A percentile compares a stretch with the other conserved stretches of the same genome.
phyloP scores from a whole-genome alignment of 306 rosid species.

The Gastrolobium bilobum region DNA sequence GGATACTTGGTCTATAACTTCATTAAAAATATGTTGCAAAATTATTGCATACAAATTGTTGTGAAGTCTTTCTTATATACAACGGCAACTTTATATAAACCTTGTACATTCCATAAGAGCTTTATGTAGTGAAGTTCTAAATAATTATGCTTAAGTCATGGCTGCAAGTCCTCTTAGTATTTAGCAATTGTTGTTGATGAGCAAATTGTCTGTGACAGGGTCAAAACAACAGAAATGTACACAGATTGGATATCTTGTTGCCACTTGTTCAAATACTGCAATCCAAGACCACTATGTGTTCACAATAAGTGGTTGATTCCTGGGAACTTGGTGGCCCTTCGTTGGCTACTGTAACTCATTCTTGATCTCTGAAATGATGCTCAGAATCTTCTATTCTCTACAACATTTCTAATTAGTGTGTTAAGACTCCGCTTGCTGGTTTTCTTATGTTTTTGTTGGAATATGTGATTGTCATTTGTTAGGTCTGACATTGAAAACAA shows the following conservation, averaged over 20 bases:
- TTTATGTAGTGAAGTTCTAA: neutral
- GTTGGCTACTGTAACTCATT: conserved; percentile 47
- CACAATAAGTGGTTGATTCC: conserved; percentile 47
- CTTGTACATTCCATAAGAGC: neutral
- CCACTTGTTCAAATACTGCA: conserved; percentile 93
- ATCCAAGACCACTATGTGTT: conserved; percentile 62
- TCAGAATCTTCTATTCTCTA: conserved; percentile 24
- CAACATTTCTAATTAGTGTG: conserved; percentile 7
- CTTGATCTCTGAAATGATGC: conserved; percentile 48
- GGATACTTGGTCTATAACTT: conserved; percentile 1
- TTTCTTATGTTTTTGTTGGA: conserved; percentile 35
- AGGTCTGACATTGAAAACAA: conserved; percentile 44
- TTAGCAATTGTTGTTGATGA: conserved; percentile 27
- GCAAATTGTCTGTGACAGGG: conserved; percentile 65
- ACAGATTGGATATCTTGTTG: conserved; percentile 94
- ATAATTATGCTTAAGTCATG: neutral
- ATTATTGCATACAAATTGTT: neutral
- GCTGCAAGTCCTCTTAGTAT: neutral
- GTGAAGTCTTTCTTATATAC: neutral
- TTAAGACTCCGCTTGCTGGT: conserved; percentile 41
- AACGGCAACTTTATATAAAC: neutral
- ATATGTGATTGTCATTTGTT: conserved; percentile 43
- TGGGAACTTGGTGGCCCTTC: conserved; percentile 40
- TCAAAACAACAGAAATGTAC: conserved; percentile 78
- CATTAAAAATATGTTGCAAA: neutral